phyloP scores from a whole-genome alignment of 768 basidiomycete genomes.

The Termitomyces sp. region DNA sequence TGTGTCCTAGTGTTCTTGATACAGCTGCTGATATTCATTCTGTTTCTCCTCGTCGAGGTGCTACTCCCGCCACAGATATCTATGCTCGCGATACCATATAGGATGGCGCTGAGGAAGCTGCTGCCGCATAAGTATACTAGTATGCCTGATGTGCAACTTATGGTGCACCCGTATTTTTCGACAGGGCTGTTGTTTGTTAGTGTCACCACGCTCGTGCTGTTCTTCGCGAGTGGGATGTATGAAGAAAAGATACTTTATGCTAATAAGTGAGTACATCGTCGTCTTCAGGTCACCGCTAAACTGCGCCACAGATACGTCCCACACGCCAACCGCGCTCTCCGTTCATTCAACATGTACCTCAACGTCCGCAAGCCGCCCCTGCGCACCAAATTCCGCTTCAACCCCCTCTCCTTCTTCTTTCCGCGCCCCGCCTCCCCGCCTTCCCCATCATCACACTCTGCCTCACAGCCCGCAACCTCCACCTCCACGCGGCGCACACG shows the following conservation, averaged over 20 bases:
- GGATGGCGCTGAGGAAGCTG: conserved; percentile 39
- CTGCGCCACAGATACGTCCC: conserved; percentile 92
- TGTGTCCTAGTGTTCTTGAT: conserved; percentile 66
- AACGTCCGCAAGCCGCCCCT: conserved; percentile 85
- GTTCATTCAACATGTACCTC: conserved; percentile 94
- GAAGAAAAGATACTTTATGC: conserved; percentile 95
- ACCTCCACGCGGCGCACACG: conserved; percentile 14
- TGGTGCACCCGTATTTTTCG: conserved; percentile 69
- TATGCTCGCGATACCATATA: conserved; percentile 62
- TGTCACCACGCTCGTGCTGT: conserved; percentile 86
- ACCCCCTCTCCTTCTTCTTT: conserved; percentile 58
- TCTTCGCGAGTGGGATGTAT: conserved; percentile 97
- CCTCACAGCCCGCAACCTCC: conserved; percentile 66
- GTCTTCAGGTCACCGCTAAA: too few species aligned
- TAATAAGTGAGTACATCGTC: conserved; percentile 69
- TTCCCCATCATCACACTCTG: background rate
- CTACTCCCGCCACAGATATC: conserved; percentile 61
- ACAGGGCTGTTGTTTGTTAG: conserved; percentile 83
- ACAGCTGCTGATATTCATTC: conserved; percentile 63
- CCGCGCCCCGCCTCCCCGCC: conserved; percentile 29
- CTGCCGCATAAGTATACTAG: conserved; percentile 34
- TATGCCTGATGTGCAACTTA: conserved; percentile 32
- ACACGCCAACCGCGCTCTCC: conserved; percentile 87
- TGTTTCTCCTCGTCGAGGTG: conserved; percentile 73
- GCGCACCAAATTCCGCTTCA: conserved; percentile 53